These are phyloP conservation scores for Phytophthora cactorum DNA, from an alignment of 352 stramenopile species.

Conservation along the genomic window DNA sequence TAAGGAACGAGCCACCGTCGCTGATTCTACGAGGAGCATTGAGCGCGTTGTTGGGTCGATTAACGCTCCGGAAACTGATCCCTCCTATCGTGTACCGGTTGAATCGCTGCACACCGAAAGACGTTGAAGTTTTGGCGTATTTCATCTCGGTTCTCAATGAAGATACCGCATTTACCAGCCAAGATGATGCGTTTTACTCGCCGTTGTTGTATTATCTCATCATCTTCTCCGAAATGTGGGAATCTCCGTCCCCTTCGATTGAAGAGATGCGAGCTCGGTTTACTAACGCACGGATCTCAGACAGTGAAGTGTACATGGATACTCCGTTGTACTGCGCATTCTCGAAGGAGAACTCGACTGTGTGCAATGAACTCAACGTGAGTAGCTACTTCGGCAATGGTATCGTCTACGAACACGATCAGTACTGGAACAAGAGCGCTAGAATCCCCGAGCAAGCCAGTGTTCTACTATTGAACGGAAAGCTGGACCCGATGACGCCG, in stretches of 20 bases:
- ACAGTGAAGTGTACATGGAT: slow-evolving; percentile 20
- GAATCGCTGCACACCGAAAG: slow-evolving; percentile 33
- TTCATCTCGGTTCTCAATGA: slow-evolving; percentile 24
- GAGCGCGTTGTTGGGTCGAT: slow-evolving; percentile 29
- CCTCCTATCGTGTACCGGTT: slow-evolving; percentile 42
- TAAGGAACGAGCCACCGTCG: slow-evolving; percentile 19
- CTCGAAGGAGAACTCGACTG: slow-evolving; percentile 41
- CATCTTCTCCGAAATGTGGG: slow-evolving; percentile 57
- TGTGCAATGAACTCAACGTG: slow-evolving; percentile 26
- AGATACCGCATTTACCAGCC: not conserved
- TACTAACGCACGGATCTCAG: slow-evolving; percentile 23
- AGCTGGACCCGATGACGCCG: slow-evolving; percentile 48
- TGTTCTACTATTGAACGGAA: slow-evolving; percentile 53
- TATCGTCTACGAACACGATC: slow-evolving; percentile 49
- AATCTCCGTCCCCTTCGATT: slow-evolving; percentile 26
- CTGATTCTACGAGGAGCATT: slow-evolving; percentile 32
- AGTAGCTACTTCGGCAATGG: slow-evolving; percentile 13
- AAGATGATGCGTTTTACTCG: slow-evolving; percentile 38
- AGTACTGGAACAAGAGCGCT: slow-evolving; percentile 56
- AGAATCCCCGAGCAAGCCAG: slow-evolving; percentile 39
- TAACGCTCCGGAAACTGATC: slow-evolving; percentile 35
- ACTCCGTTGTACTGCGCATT: slow-evolving; percentile 60
- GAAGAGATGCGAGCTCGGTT: slow-evolving; percentile 26
- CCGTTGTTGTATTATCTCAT: slow-evolving; percentile 53
- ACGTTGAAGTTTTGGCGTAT: slow-evolving; percentile 27